phyloP scores from a whole-genome alignment of 1,139 yeast genomes.

The Eremothecium sinecaudum region DNA sequence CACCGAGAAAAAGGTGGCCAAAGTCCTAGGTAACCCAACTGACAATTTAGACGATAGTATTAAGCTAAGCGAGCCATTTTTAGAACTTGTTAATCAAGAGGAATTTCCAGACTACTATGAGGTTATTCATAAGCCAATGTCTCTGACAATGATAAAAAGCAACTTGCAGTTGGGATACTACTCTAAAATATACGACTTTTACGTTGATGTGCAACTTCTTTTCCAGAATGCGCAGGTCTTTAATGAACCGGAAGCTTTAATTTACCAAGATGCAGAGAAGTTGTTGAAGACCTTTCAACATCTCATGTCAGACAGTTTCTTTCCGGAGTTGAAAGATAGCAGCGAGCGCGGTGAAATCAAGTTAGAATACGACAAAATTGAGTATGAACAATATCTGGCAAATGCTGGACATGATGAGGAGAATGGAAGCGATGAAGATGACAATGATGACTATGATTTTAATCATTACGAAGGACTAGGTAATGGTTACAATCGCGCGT shows the following conservation, averaged over 20 bases:
- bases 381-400: constrained; percentile 23
- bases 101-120: constrained; percentile 52
- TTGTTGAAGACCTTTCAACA: constrained; percentile 30
- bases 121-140: constrained; percentile 47
- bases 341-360: constrained; percentile 28
- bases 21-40: constrained; percentile 15
- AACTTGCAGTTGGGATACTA: constrained; percentile 39
- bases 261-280: constrained; percentile 47
- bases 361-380: constrained; percentile 25
- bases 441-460: constrained; percentile 20
- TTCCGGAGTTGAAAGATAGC: constrained; percentile 24
- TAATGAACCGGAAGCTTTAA: constrained; percentile 47
- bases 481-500: constrained; percentile 27
- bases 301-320: constrained; percentile 21
- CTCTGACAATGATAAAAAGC: constrained; percentile 40
- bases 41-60: constrained; percentile 21
- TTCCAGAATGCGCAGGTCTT: constrained; percentile 51
- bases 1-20: constrained; percentile 33
- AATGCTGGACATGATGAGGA: constrained; percentile 20
- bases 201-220: constrained; percentile 41
- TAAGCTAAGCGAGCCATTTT: constrained; percentile 45
- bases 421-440: constrained; percentile 12
- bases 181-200: constrained; percentile 40
- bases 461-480: constrained; percentile 30
- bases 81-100: constrained; percentile 46